Conservation (phyloP, 202 grass and related monocot species). For the Saccharum hybrid region DNA sequence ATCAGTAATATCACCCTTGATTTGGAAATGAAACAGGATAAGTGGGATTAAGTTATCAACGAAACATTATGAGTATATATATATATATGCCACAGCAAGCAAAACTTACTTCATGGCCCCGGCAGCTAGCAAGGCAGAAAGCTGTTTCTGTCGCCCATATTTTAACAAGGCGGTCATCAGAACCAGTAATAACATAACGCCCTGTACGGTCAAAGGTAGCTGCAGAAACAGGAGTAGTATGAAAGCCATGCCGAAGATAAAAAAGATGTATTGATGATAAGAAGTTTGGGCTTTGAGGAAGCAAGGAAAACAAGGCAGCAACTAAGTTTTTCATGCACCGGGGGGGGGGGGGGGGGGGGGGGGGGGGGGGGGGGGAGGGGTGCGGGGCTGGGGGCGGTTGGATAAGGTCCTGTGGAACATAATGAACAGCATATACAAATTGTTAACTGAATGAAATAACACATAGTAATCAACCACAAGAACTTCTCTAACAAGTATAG, state of each 20-base stretch:
- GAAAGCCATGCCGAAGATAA: constrained; percentile 33
- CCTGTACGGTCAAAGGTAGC: constrained; percentile 93
- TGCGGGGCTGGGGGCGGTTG: no score
- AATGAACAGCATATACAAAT: neutral
- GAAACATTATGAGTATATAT: constrained; percentile 9
- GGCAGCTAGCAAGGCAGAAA: constrained; percentile 91
- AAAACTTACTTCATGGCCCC: constrained; percentile 93
- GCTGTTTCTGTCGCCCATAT: constrained; percentile 99
- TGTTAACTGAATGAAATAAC: constrained; percentile 7
- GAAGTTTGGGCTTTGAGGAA: constrained; percentile 28
- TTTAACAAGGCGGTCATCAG: constrained; percentile 97
- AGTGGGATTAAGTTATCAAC: constrained; percentile 34
- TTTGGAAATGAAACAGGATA: constrained; percentile 42
- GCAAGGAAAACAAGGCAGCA: constrained; percentile 31
- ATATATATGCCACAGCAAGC: constrained; percentile 38
- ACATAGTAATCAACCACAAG: constrained; percentile 12
- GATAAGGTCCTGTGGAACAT: constrained; percentile 19
- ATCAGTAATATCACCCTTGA: constrained; percentile 98
- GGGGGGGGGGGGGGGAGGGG: neutral
- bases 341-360: no score
- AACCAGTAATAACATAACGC: constrained; percentile 92
- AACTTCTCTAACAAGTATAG: constrained; percentile 26
- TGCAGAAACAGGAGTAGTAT: constrained; percentile 48
- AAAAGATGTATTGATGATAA: constrained; percentile 15
- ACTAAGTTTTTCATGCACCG: constrained; percentile 35